Evolutionary conservation across 495 filamentous ascomycete species (phyloP).

Genomic region (Trichocladium antarcticum): DNA sequence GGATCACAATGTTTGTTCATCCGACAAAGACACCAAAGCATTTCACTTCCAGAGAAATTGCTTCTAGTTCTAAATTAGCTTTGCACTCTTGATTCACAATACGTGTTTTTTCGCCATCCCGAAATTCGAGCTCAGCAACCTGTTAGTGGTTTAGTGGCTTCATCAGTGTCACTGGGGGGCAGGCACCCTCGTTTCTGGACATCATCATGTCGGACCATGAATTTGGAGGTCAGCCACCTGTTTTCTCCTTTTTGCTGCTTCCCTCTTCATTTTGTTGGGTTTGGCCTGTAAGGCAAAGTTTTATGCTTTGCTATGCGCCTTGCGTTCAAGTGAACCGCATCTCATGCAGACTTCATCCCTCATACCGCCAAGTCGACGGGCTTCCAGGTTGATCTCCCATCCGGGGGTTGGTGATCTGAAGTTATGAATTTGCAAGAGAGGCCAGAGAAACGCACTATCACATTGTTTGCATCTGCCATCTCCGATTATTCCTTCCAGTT

Average conservation of each 20-base stretch:
- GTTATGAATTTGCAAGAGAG: too few species aligned
- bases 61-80: background rate
- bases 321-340: too few species aligned
- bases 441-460: background rate
- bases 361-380: too few species aligned
- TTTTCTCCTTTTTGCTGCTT: background rate
- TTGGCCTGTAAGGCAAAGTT: background rate
- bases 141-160: background rate
- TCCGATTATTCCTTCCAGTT: background rate
- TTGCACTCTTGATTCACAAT: background rate
- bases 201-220: constrained; percentile 79
- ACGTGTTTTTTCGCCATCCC: background rate
- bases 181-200: background rate
- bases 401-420: background rate
- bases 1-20: constrained; percentile 6
- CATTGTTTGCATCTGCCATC: background rate
- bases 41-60: background rate
- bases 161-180: background rate
- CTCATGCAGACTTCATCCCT: too few species aligned
- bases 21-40: background rate
- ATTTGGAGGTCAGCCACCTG: constrained; percentile 53
- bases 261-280: background rate
- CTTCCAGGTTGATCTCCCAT: background rate
- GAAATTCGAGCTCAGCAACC: background rate
- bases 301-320: background rate